Evolutionary conservation across 1,284 basidiomycete species (phyloP), one percentile per base, ranked within the genome.

Genomic region (Lignosus rhinocerotis): DNA sequence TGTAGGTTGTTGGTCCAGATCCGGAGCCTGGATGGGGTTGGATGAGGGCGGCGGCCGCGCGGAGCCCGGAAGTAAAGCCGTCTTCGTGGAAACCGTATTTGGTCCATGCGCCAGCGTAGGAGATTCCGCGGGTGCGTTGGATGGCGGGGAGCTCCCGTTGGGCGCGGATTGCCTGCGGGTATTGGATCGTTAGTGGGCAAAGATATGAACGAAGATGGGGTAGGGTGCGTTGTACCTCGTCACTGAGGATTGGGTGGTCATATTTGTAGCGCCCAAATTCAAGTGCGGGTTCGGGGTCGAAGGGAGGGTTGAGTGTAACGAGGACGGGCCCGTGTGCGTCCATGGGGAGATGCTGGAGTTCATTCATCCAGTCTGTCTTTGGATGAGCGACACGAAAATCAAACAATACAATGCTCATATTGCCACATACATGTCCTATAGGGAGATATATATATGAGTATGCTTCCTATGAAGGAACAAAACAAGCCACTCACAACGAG

Each of bases 71-170:
- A 0, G 88, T 82, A 73, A 93, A 93, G 3, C 89, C 91, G 67
- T 93, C 91, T 73, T 93, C 90, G 73, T 93, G 90, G 75, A 91
- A 89, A 31, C 84, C 91, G 66, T 92, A 92, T 55, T 85, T 83
- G 46, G 87, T 80, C 80, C 89, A 94, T 6, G 91, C 92, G n/a
- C 90, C 90, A 1, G 85, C 88, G 69, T 84, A 94, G 16, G 84
- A 82, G 56, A 93, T 81, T 1, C 83, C 81, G 9, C 86, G 80
- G 19, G 69, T 79, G 65, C 85, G 84, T 72, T 93, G 91, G 51
- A 93, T 90, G 21, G 66, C 67, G 31, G 66, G 63, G 66, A 92
- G 80, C 38, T 77, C 71, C 4, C 69, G 65, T 66, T 90, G 90
- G 0, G 85, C 83, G n/a, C 68, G 70, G 16, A 91, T 77, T 25